These are phyloP conservation scores for Microdochium trichocladiopsis DNA, from an alignment of 2,329 filamentous ascomycete species.

Conservation along the genomic window DNA sequence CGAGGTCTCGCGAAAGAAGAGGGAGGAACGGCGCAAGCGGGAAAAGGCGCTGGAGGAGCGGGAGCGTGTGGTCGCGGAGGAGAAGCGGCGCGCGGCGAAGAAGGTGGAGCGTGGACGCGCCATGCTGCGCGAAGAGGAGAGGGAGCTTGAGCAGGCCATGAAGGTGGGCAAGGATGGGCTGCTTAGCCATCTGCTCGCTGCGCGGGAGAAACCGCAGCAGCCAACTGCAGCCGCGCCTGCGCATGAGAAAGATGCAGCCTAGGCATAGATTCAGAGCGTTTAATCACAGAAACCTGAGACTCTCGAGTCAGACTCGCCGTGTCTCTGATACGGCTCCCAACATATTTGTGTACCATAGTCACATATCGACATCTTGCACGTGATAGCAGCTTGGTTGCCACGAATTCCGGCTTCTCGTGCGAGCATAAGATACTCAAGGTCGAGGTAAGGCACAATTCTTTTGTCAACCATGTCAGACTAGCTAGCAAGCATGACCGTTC, in stretches of 20 bases:
- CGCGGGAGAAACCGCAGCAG: not conserved
- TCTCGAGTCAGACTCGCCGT: too few species aligned
- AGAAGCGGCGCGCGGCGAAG: conserved; percentile 52
- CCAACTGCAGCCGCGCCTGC: not conserved
- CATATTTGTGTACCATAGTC: too few species aligned
- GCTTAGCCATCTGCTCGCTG: not conserved
- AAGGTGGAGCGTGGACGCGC: conserved; percentile 55
- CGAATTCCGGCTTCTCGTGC: too few species aligned
- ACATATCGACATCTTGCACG: too few species aligned
- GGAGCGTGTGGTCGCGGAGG: conserved; percentile 54
- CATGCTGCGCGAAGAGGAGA: conserved; percentile 57
- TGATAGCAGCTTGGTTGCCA: too few species aligned
- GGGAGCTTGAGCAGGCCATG: conserved; percentile 37
- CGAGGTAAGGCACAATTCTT: not conserved
- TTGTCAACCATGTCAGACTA: not conserved
- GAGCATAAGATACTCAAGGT: too few species aligned
- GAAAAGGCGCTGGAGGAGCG: conserved; percentile 62
- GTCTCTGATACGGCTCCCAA: too few species aligned
- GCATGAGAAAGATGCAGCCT: not conserved
- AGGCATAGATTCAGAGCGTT: too few species aligned
- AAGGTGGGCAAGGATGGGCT: not conserved
- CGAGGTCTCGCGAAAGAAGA: conserved; percentile 39
- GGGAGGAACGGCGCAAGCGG: conserved; percentile 47
- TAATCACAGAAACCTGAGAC: too few species aligned
- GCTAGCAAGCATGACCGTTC: not conserved